phyloP scores from a whole-genome alignment of 148 eudicot species.

The Polygonum maritimum region DNA sequence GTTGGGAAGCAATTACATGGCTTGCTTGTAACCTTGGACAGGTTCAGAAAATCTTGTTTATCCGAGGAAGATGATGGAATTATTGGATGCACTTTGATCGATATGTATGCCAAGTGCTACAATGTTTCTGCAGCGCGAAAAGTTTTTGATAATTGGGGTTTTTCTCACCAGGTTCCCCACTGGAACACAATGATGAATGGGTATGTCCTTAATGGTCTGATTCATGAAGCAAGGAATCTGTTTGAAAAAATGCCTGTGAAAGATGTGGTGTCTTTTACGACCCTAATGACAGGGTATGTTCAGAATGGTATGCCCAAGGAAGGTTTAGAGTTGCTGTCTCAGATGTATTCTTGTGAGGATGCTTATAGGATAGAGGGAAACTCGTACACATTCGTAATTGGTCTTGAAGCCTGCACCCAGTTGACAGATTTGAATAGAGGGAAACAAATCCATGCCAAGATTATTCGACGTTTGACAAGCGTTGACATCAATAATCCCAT shows the following conservation, averaged over 20 bases:
- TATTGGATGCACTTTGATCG: conserved; percentile 24
- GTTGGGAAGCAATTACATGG: conserved; percentile 28
- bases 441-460: conserved; percentile 28
- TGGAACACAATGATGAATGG: conserved; percentile 28
- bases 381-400: conserved; percentile 24
- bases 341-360: conserved; percentile 18
- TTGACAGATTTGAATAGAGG: conserved; percentile 24
- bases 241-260: conserved; percentile 27
- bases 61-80: conserved; percentile 15
- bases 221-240: conserved; percentile 20
- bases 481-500: conserved; percentile 16
- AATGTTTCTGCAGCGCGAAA: conserved; percentile 20
- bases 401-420: conserved; percentile 25
- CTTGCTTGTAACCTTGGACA: conserved; percentile 11
- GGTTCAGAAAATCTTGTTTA: not conserved
- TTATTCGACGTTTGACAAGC: conserved; percentile 14
- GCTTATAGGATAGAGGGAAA: conserved; percentile 18
- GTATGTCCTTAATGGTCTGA: conserved; percentile 18
- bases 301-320: conserved; percentile 22
- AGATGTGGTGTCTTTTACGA: conserved; percentile 24
- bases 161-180: conserved; percentile 6
- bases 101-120: conserved; percentile 27
- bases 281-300: conserved; percentile 27
- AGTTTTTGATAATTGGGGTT: conserved; percentile 18
- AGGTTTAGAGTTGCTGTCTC: conserved; percentile 21